Evolutionary conservation across 2,329 filamentous ascomycete genomes (phyloP).

Genomic region (Arthrobotrys sphaeroides): DNA sequence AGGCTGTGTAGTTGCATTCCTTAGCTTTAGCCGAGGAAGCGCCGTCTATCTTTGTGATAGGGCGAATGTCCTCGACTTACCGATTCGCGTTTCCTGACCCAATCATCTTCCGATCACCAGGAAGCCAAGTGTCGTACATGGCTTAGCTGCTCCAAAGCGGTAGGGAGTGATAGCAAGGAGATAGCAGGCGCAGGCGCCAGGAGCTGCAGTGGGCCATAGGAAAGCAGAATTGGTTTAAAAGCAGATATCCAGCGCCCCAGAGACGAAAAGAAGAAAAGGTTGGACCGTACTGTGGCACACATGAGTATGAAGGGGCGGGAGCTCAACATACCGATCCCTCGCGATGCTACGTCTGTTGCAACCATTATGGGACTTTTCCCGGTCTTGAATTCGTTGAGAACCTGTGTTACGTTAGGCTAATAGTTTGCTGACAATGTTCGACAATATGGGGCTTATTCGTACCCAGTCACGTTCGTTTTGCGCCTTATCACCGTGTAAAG

Average conservation of each 20-base stretch:
- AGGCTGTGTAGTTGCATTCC: constrained; percentile 52
- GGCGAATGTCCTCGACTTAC: constrained; percentile 54
- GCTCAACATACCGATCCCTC: constrained; percentile 94
- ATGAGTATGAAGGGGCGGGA: constrained; percentile 61
- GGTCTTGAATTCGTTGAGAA: constrained; percentile 91
- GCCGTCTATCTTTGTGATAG: constrained; percentile 53
- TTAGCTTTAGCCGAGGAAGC: constrained; percentile 53
- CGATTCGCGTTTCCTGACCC: constrained; percentile 50
- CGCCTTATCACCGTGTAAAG: constrained; percentile 92
- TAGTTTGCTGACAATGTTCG: neutral
- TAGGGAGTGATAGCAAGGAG: constrained; percentile 26
- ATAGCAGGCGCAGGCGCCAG: constrained; percentile 35
- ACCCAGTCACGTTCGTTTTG: constrained; percentile 90
- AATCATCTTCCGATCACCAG: constrained; percentile 31
- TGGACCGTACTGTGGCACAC: constrained; percentile 53
- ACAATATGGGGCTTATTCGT: neutral
- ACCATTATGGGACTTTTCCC: constrained; percentile 89
- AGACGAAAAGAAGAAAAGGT: constrained; percentile 39
- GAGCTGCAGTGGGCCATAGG: constrained; percentile 34
- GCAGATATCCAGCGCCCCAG: constrained; percentile 48
- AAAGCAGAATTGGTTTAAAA: constrained; percentile 52
- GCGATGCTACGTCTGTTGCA: constrained; percentile 92
- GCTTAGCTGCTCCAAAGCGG: constrained; percentile 37
- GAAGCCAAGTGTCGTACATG: constrained; percentile 26
- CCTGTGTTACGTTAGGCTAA: constrained; percentile 25